Conservation (phyloP, 2,329 filamentous ascomycete species). For the Didymella pomorum region DNA sequence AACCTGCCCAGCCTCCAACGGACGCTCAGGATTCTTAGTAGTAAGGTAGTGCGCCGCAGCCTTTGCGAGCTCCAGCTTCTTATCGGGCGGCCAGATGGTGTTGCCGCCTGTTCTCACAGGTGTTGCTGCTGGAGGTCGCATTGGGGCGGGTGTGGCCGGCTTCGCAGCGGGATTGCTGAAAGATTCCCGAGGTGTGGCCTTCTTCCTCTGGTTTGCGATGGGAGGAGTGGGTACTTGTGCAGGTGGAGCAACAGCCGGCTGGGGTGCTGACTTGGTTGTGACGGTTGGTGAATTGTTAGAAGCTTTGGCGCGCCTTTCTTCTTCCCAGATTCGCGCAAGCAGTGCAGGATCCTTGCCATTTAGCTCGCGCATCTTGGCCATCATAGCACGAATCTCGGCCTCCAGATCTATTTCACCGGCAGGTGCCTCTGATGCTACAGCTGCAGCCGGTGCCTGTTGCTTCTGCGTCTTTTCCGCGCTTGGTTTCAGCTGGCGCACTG, state of each 20-base stretch:
- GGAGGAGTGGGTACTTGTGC: conserved; percentile 22
- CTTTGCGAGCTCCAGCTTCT: conserved; percentile 60
- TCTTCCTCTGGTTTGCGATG: conserved; percentile 33
- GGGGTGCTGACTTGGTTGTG: conserved; percentile 37
- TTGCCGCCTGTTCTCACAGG: conserved; percentile 26
- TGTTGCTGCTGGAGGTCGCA: conserved; percentile 13
- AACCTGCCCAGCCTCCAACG: conserved; percentile 53
- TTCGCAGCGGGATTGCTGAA: conserved; percentile 11
- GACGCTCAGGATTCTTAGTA: conserved; percentile 52
- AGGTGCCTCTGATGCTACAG: conserved; percentile 12
- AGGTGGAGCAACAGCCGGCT: conserved; percentile 22
- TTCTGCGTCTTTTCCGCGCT: conserved; percentile 34
- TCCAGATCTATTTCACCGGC: conserved; percentile 50
- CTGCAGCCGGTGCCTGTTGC: conserved; percentile 27
- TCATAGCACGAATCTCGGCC: conserved; percentile 62
- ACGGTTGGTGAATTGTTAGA: conserved; percentile 34
- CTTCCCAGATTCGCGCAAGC: conserved; percentile 65
- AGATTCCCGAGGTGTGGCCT: conserved; percentile 30
- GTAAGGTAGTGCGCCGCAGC: conserved; percentile 60
- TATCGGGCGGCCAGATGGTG: conserved; percentile 61
- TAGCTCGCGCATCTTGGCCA: conserved; percentile 66
- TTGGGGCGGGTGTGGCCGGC: conserved; percentile 10
- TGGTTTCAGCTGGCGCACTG: conserved; percentile 29
- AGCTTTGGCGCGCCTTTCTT: conserved; percentile 56
- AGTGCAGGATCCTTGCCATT: conserved; percentile 63